Base-by-base conservation (phyloP, 75 land plant genomes). In the Cunninghamia lanceolata region DNA sequence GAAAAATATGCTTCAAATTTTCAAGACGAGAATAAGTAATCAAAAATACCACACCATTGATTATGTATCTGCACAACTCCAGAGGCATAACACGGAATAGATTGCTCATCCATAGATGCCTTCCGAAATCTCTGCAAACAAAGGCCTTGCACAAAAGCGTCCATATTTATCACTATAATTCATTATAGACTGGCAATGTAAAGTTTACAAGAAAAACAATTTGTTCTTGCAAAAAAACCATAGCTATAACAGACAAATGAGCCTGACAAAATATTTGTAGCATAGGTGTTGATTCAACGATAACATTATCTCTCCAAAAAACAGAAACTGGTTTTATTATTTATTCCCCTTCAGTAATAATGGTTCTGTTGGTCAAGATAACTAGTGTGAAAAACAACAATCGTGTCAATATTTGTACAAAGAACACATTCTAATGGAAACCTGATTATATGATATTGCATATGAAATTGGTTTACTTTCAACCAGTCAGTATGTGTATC, bases 111-210 rank as follows among this genome's bases (percentile, higher is more conserved):
- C 28, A 54, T 56, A 83, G 50, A 85, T 34, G 90, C 87, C 84
- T 87, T 86, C 75, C 88, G 85, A 66, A 86, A 90, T 59, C 93
- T 87, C 47, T 85, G 84, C 63, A 90, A 85, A 81, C 93, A 92
- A 85, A 92, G 88, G 16, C 90, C 93, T 92, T 88, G 82, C 73
- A 82, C 43, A 83, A n/a, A 56, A 86, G 85, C 21, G 35, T 28
- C 40, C 45, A 35, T 47, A 45, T 40, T 45, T 39, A 79, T 35
- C 42, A 36, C 4, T 4, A 63, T 63, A 63, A 63, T 63, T 21
- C 25, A 59, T 19, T 16, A 54, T 16, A 45, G 15, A 4, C 9
- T 38, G 43, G 15, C 87, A 83, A n/a, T 76, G 1, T 53, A 28
- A 83, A 84, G 70, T 25, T 59, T 45, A 35, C 38, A 3, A 59